These are phyloP conservation scores for Sisymbrium irio DNA, from an alignment of 345 rosid genomes.

Conservation along the genomic window DNA sequence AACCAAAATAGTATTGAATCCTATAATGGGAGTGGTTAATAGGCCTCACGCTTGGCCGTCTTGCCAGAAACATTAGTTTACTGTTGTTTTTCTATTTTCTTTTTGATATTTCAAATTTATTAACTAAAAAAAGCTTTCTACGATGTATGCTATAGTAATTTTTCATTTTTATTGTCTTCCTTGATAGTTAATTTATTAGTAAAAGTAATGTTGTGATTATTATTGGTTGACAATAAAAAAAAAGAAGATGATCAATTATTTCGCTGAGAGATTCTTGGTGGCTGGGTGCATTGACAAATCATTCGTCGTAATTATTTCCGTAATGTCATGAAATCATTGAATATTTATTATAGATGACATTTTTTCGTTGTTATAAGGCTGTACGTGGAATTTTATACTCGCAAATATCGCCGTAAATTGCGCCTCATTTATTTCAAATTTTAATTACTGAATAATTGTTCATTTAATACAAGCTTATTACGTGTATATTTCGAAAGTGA, in stretches of 20 bases:
- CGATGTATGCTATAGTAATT: not conserved
- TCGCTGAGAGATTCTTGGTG: conserved; percentile 4
- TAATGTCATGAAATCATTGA: not conserved
- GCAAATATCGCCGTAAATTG: conserved; percentile 12
- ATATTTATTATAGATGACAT: not conserved
- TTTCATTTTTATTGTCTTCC: not conserved
- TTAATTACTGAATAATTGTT: not conserved
- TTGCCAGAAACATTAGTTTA: too few species aligned
- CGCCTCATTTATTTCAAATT: conserved; percentile 6
- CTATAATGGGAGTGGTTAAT: too few species aligned
- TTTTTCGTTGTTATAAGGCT: conserved; percentile 14
- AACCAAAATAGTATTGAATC: too few species aligned
- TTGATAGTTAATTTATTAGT: not conserved
- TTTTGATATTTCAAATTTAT: not conserved
- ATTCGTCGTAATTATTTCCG: conserved; percentile 16
- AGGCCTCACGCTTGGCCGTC: too few species aligned
- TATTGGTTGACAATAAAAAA: not conserved
- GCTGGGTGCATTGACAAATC: conserved; percentile 20
- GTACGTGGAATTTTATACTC: conserved; percentile 22
- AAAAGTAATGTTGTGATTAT: not conserved
- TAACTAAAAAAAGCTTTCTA: too few species aligned
- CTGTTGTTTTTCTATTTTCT: too few species aligned
- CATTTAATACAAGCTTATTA: not conserved
- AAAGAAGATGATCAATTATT: not conserved
- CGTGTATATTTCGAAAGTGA: not conserved